Percentiles rank a stretch among this genome's conserved stretches.
Evolutionary conservation across 2,329 filamentous ascomycete species (phyloP).

Genomic region (Xylariaceae sp.): DNA sequence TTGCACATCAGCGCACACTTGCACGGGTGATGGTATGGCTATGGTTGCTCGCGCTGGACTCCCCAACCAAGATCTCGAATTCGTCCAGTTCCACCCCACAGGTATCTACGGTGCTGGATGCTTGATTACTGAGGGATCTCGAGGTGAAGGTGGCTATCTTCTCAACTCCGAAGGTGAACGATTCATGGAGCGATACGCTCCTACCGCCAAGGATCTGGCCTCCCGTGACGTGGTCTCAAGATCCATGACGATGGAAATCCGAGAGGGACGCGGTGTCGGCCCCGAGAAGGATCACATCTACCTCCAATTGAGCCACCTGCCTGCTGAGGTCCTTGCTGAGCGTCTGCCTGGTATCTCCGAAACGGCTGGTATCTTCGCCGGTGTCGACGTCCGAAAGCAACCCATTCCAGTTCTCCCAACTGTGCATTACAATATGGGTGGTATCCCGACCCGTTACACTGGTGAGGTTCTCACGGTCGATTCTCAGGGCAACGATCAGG

Average conservation of each 20-base stretch:
- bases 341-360: constrained; percentile 98
- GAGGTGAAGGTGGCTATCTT: constrained; percentile 96
- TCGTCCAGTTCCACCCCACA: constrained; percentile 98
- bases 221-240: constrained; percentile 94
- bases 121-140: constrained; percentile 95
- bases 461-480: constrained; percentile 92
- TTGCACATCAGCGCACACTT: constrained; percentile 96
- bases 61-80: constrained; percentile 98
- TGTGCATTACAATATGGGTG: constrained; percentile 99
- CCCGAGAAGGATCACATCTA: constrained; percentile 98
- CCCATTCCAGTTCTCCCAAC: constrained; percentile 95
- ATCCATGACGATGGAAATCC: constrained; percentile 98
- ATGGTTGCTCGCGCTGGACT: constrained; percentile 98
- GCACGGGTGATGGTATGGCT: constrained; percentile 98
- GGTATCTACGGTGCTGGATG: constrained; percentile 98
- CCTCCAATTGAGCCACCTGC: constrained; percentile 94
- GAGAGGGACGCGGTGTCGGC: constrained; percentile 93
- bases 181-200: constrained; percentile 99
- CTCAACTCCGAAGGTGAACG: constrained; percentile 97
- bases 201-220: constrained; percentile 95
- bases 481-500: constrained; percentile 79
- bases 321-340: constrained; percentile 86
- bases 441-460: constrained; percentile 96
- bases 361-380: constrained; percentile 94
- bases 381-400: constrained; percentile 95